phyloP scores from a whole-genome alignment of 2,329 filamentous ascomycete species.

The Hymenoscyphus albidus region DNA sequence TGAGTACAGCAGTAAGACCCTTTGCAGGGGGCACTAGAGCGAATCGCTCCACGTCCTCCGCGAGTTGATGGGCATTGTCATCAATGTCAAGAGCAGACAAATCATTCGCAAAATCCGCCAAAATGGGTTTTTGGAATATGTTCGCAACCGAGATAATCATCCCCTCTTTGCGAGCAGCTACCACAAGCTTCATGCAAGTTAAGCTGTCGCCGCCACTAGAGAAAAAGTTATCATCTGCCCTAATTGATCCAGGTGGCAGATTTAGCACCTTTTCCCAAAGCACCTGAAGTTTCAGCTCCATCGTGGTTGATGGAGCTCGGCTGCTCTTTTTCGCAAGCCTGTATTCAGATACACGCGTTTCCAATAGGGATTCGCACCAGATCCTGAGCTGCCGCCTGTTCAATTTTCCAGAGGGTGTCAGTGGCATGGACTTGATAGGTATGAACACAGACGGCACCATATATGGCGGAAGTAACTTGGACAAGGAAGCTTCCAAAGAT shows the following conservation, averaged over 20 bases:
- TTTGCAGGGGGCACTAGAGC: slow-evolving; percentile 17
- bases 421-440: slow-evolving; percentile 31
- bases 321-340: slow-evolving; percentile 3
- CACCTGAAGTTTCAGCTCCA: slow-evolving; percentile 19
- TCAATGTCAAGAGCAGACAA: slow-evolving; percentile 16
- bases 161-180: slow-evolving; percentile 30
- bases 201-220: slow-evolving; percentile 35
- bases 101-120: slow-evolving; percentile 42
- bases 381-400: slow-evolving; percentile 37
- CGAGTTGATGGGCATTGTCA: slow-evolving; percentile 20
- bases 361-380: slow-evolving; percentile 10
- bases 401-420: slow-evolving; percentile 34
- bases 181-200: slow-evolving; percentile 42
- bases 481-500: not conserved
- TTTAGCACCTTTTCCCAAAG: slow-evolving; percentile 36
- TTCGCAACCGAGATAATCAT: slow-evolving; percentile 39
- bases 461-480: slow-evolving; percentile 25
- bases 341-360: slow-evolving; percentile 5
- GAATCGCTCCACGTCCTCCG: slow-evolving; percentile 14
- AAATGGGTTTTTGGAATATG: slow-evolving; percentile 40
- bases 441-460: slow-evolving; percentile 36
- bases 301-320: slow-evolving; percentile 7
- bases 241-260: slow-evolving; percentile 38
- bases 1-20: not conserved
- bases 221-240: slow-evolving; percentile 37